Percentiles rank a stretch among this genome's conserved stretches.
Conservation (phyloP, 257 asterid genomes). For the Penstemon barbatus region DNA sequence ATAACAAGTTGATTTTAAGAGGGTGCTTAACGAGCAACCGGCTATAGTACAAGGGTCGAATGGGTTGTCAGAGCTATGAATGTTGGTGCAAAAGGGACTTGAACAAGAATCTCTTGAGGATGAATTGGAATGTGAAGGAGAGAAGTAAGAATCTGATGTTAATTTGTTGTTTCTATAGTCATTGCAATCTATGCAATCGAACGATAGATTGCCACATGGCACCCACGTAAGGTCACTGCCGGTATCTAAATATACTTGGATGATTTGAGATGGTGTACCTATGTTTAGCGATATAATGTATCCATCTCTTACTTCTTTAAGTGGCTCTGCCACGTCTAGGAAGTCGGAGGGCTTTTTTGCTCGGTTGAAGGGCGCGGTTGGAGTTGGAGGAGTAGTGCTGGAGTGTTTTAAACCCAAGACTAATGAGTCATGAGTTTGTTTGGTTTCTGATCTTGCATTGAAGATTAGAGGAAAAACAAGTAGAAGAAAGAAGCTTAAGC, state of each 20-base stretch:
- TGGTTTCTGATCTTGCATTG: constrained; percentile 36
- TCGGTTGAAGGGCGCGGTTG: constrained; percentile 29
- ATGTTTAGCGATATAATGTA: constrained; percentile 58
- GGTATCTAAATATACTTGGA: constrained; percentile 61
- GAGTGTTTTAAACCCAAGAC: constrained; percentile 51
- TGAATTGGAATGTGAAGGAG: constrained; percentile 53
- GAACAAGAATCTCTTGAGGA: constrained; percentile 52
- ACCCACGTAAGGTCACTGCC: constrained; percentile 91
- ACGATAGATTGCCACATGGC: constrained; percentile 63
- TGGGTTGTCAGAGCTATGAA: constrained; percentile 59
- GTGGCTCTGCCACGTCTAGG: constrained; percentile 50
- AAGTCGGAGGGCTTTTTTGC: constrained; percentile 27
- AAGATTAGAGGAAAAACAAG: constrained; percentile 25
- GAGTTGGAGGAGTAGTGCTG: constrained; percentile 33
- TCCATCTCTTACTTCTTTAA: constrained; percentile 61
- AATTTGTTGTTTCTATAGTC: constrained; percentile 39
- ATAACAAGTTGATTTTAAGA: constrained; percentile 45
- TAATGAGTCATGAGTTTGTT: constrained; percentile 33
- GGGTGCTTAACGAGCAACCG: constrained; percentile 60
- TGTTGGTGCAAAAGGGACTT: constrained; percentile 41
- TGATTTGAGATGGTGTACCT: constrained; percentile 71
- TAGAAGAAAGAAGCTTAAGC: constrained; percentile 27
- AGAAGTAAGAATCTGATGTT: constrained; percentile 34
- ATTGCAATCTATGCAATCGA: constrained; percentile 65
- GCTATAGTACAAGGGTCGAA: constrained; percentile 58